A percentile compares a stretch with the other conserved stretches of the same genome.
Evolutionary conservation across 2,329 filamentous ascomycete species (phyloP).

Genomic region (Nemania sp.): DNA sequence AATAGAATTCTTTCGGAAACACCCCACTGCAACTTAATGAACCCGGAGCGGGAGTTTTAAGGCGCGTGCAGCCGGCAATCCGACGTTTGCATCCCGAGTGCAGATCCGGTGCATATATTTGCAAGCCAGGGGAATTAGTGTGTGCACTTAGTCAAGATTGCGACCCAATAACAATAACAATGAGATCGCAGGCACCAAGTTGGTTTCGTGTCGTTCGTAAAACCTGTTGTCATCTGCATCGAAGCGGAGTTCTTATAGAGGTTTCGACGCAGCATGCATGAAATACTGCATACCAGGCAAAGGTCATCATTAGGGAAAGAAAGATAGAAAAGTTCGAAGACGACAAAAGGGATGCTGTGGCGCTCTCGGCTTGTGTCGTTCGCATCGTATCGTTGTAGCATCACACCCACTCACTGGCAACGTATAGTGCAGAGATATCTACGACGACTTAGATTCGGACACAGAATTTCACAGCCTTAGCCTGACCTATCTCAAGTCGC

Average conservation of each 20-base stretch:
- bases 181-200: slow-evolving; percentile 2
- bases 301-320: slow-evolving; percentile 26
- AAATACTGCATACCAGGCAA: slow-evolving; percentile 47
- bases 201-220: slow-evolving; percentile 21
- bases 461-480: slow-evolving; percentile 37
- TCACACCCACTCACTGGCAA: slow-evolving; percentile 30
- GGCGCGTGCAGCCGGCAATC: slow-evolving; percentile 33
- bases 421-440: slow-evolving; percentile 16
- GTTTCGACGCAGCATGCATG: slow-evolving; percentile 44
- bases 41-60: slow-evolving; percentile 14
- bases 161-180: slow-evolving; percentile 12
- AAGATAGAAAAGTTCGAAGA: slow-evolving; percentile 19
- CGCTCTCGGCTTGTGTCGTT: slow-evolving; percentile 10
- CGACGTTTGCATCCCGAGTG: slow-evolving; percentile 37
- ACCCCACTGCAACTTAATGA: slow-evolving; percentile 26
- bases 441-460: slow-evolving; percentile 25
- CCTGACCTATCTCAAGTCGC: slow-evolving; percentile 45
- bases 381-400: slow-evolving; percentile 19
- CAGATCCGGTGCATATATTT: slow-evolving; percentile 30
- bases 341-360: not conserved
- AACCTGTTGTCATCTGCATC: slow-evolving; percentile 39
- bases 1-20: slow-evolving; percentile 28
- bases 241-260: slow-evolving; percentile 43
- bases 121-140: slow-evolving; percentile 16
- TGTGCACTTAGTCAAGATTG: slow-evolving; percentile 13